Percentiles rank a stretch among this genome's conserved stretches.
phyloP scores from a whole-genome alignment of 345 rosid genomes.

The Mallotus nudiflorus region DNA sequence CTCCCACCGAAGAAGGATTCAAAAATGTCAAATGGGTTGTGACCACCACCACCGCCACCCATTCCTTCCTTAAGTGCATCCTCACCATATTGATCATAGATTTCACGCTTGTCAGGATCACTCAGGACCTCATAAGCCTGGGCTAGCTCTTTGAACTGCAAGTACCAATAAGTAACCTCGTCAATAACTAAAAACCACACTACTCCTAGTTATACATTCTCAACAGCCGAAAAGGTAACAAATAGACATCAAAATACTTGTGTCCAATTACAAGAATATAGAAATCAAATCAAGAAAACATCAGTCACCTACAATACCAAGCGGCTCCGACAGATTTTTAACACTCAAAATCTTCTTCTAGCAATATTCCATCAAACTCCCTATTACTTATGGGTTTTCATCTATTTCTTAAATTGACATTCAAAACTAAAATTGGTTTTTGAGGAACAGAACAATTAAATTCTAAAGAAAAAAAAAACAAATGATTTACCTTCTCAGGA shows the following conservation, averaged over 20 bases:
- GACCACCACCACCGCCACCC: constrained; percentile 68
- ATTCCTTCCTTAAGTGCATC: constrained; percentile 95
- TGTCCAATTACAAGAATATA: too few relatives aligned
- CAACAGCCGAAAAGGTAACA: too few relatives aligned
- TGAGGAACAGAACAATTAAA: neutral
- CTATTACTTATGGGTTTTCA: neutral
- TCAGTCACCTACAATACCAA: too few relatives aligned
- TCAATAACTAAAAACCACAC: neutral
- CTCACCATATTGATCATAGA: constrained; percentile 87
- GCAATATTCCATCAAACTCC: neutral
- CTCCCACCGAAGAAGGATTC: constrained; percentile 74
- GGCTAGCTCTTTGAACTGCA: constrained; percentile 89
- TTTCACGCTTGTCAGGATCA: constrained; percentile 89
- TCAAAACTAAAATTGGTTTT: neutral
- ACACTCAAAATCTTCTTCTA: neutral
- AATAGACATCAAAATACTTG: too few relatives aligned
- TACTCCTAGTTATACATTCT: neutral
- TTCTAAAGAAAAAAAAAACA: neutral
- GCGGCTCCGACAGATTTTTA: too few relatives aligned
- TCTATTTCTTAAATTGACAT: neutral
- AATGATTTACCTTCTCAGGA: constrained; percentile 68
- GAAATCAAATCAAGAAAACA: too few relatives aligned
- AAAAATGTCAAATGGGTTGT: constrained; percentile 88
- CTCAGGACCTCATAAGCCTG: constrained; percentile 88
- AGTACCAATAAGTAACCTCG: neutral